A percentile compares a stretch with the other conserved stretches of the same genome.
Evolutionary conservation across 2,329 filamentous ascomycete genomes (phyloP).

Genomic region (Aspergillus sp.): DNA sequence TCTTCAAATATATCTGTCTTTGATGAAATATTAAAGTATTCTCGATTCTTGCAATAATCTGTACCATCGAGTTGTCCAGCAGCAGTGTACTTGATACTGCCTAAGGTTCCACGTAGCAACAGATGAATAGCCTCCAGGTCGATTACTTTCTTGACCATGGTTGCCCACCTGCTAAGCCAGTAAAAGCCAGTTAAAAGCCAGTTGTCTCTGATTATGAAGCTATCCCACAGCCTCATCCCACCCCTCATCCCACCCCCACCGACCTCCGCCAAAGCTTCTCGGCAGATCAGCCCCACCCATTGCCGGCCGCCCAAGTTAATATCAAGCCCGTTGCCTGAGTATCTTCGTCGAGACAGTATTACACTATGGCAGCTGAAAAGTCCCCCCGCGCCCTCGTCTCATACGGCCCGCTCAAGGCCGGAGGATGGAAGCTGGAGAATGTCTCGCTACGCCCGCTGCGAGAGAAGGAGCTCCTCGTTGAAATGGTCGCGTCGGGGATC

Average conservation of each 20-base stretch:
- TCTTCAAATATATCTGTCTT: background rate
- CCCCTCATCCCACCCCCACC: background rate
- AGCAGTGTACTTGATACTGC: too few relatives aligned
- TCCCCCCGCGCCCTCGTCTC: constrained; percentile 10
- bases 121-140: background rate
- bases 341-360: background rate
- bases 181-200: background rate
- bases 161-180: background rate
- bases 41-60: too few relatives aligned
- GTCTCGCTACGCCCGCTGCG: constrained; percentile 12
- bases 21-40: background rate
- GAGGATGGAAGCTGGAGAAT: constrained; percentile 15
- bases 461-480: constrained; percentile 53
- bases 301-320: background rate
- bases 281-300: background rate
- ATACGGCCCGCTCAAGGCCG: constrained; percentile 13
- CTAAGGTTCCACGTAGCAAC: background rate
- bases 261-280: background rate
- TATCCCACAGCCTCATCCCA: background rate
- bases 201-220: background rate
- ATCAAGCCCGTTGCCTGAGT: background rate
- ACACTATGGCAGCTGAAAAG: background rate
- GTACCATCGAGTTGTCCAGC: too few relatives aligned
- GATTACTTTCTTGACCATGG: background rate
- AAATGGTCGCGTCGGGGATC: constrained; percentile 55